Evolutionary conservation across 352 stramenopile genomes (phyloP), one percentile per base, ranked within the genome.

Genomic region (Pythium apleroticum): DNA sequence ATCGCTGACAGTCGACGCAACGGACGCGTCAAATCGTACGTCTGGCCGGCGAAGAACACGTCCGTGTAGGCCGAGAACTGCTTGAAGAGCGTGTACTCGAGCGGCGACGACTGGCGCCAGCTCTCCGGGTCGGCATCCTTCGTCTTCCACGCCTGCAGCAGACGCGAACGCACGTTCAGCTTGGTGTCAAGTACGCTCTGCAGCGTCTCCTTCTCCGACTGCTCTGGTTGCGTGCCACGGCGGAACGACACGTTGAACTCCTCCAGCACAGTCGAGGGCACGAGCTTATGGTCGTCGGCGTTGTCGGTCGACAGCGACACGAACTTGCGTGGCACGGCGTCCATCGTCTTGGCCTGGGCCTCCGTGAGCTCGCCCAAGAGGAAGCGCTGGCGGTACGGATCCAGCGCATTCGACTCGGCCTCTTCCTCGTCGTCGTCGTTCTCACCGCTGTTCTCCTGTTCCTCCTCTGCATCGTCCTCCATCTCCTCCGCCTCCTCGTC

Each of bases 1-100:
- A 93, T 91, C 0, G 80, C 82, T 20, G 72, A 81, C 57, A 91
- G 30, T 14, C 74, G 78, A 9, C 85, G 85, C 57, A 93, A 60
- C 20, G 60, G 73, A 22, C 63, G 49, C 10, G 79, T 90, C 58
- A 82, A 84, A 17, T 78, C 76, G 27, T 80, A 71, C 37, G 83
- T 90, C 57, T 93, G 85, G 17, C 77, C 80, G 28, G 83, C 84
- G 39, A 83, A 93, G 45, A 90, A 76, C 30, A 93, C 75, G 58
- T 93, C 85, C 15, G 69, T 71, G 63, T 93, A 93, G 12, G 69
- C 63, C 9, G 59, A 69, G 12, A 91, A 64, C 46, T 89, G 75
- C 48, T 74, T 70, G 19, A 80, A 81, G 5, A 93, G 72, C 52
- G 77, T 63, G 30, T 71, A 69, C 52, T 90, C 78, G 11, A 90